Conservation (phyloP, 345 rosid genomes). For the Iberis pinnata region DNA sequence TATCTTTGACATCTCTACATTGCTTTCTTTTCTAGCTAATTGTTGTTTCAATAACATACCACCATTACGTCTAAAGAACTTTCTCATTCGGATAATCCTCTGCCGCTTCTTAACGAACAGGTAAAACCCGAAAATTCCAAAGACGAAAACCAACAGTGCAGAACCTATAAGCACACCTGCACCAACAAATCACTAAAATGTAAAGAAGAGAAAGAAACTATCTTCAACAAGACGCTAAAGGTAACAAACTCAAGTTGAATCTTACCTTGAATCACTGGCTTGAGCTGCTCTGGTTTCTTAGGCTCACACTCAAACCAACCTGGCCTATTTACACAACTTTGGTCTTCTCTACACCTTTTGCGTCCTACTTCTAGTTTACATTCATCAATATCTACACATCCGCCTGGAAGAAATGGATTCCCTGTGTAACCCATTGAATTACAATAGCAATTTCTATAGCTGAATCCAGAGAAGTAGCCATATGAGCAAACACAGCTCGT, state of each 20-base stretch:
- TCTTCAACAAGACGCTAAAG: no score
- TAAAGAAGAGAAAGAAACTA: background rate
- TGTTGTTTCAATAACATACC: no score
- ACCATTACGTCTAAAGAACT: no score
- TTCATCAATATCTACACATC: background rate
- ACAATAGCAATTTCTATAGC: conserved; percentile 13
- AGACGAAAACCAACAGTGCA: background rate
- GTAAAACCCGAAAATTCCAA: background rate
- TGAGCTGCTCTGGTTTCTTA: background rate
- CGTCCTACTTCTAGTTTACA: conserved; percentile 14
- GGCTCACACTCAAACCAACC: background rate
- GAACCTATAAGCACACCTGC: conserved; percentile 17
- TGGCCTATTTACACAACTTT: background rate
- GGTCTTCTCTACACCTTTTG: background rate
- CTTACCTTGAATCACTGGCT: conserved; percentile 1
- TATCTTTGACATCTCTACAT: no score
- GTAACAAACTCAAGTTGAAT: no score
- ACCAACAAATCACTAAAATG: no score
- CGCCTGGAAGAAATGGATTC: conserved; percentile 7
- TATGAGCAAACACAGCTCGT: no score
- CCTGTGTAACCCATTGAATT: conserved; percentile 4
- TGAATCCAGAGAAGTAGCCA: background rate
- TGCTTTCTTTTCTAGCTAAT: no score
- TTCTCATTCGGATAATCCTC: no score
- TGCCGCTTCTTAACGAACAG: no score